Percentiles rank a stretch among this genome's conserved stretches.
phyloP scores from a whole-genome alignment of 1,284 basidiomycete species.

The Vanrija pseudolonga region DNA sequence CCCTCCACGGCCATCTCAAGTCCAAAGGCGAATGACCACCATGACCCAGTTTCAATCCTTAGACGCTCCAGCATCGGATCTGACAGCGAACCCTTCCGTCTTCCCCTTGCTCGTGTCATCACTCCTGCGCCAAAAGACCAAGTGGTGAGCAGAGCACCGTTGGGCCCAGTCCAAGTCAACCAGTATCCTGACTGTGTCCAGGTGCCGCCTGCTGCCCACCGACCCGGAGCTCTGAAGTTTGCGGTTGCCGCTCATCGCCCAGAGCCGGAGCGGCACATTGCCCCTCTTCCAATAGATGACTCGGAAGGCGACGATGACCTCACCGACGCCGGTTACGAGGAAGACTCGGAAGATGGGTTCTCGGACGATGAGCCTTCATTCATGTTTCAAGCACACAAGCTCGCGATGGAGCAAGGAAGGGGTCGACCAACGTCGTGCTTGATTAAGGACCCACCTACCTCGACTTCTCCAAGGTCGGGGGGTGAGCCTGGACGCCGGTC shows the following conservation, averaged over 20 bases:
- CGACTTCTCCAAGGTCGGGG: neutral
- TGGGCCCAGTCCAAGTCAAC: neutral
- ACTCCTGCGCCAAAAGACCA: constrained; percentile 17
- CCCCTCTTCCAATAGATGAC: neutral
- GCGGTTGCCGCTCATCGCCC: constrained; percentile 18
- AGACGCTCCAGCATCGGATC: constrained; percentile 26
- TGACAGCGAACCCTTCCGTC: constrained; percentile 19
- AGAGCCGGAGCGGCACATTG: neutral
- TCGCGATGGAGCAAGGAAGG: constrained; percentile 14
- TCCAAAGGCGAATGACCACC: constrained; percentile 8
- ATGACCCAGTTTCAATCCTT: constrained; percentile 27
- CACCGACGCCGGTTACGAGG: constrained; percentile 30
- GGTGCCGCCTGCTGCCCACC: neutral
- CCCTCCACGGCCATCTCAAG: constrained; percentile 34
- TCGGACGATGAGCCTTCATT: constrained; percentile 23
- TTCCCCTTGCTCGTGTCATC: constrained; percentile 10
- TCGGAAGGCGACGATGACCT: neutral
- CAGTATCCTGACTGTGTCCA: neutral
- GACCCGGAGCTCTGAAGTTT: constrained; percentile 24
- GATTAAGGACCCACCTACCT: constrained; percentile 6
- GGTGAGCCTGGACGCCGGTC: too few species aligned
- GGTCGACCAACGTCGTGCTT: constrained; percentile 18
- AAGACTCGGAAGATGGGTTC: constrained; percentile 37
- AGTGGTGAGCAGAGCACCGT: neutral
- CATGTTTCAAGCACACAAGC: constrained; percentile 2